These are phyloP conservation scores for Blastomyces gilchristii DNA, from an alignment of 2,329 filamentous ascomycete species.

Conservation along the genomic window DNA sequence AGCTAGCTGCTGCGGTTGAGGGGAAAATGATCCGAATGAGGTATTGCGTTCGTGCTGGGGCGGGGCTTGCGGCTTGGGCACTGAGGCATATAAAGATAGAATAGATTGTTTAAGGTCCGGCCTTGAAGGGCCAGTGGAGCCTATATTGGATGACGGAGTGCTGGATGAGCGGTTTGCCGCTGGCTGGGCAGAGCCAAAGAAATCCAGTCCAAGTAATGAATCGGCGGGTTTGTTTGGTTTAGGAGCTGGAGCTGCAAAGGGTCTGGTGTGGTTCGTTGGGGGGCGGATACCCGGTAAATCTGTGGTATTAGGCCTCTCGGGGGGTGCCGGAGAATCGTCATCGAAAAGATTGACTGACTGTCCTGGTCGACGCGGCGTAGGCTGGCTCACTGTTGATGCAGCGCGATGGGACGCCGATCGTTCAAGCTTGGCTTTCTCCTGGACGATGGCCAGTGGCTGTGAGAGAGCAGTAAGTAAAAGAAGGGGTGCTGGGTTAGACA, in stretches of 20 bases:
- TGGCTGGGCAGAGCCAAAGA: conserved; percentile 63
- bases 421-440: conserved; percentile 60
- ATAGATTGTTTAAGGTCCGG: conserved; percentile 97
- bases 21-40: conserved; percentile 59
- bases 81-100: conserved; percentile 81
- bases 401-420: conserved; percentile 47
- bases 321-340: conserved; percentile 51
- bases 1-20: conserved; percentile 25
- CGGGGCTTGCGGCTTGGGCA: conserved; percentile 51
- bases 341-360: conserved; percentile 69
- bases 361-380: conserved; percentile 31
- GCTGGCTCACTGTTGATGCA: conserved; percentile 35
- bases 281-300: conserved; percentile 32
- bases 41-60: conserved; percentile 48
- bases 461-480: not conserved
- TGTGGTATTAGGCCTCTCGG: conserved; percentile 60
- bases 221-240: conserved; percentile 63
- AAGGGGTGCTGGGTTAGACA: not conserved
- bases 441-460: conserved; percentile 55
- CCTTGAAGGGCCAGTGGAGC: conserved; percentile 54
- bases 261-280: not conserved
- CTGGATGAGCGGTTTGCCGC: conserved; percentile 70
- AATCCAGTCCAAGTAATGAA: conserved; percentile 84
- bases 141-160: conserved; percentile 54
- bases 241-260: conserved; percentile 42